Evolutionary conservation across 1,139 yeast genomes (phyloP).

Genomic region (Geotrichum candidum): DNA sequence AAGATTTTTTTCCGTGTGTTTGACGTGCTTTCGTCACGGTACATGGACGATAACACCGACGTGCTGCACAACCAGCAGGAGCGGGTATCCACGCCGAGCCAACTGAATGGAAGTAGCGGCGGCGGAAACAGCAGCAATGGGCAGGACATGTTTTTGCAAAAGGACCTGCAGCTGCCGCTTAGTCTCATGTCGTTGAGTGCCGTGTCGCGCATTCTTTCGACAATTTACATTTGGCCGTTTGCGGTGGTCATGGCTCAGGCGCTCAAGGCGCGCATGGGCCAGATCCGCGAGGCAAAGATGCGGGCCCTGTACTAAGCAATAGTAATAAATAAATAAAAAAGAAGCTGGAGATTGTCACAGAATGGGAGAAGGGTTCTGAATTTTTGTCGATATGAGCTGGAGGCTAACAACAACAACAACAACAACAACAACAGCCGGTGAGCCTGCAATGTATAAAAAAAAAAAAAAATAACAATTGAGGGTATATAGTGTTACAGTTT

Average conservation of each 20-base stretch:
- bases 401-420: too few relatives aligned
- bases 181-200: constrained; percentile 15
- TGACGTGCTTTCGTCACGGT: constrained; percentile 21
- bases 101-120: constrained; percentile 7
- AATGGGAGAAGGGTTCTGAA: too few relatives aligned
- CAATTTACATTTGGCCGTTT: constrained; percentile 18
- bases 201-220: constrained; percentile 14
- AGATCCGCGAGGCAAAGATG: constrained; percentile 5
- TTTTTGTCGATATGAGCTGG: too few relatives aligned
- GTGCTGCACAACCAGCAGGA: constrained; percentile 16
- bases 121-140: neutral
- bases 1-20: constrained; percentile 30
- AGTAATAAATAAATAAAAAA: neutral
- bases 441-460: too few relatives aligned
- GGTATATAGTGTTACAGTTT: too few relatives aligned
- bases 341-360: too few relatives aligned
- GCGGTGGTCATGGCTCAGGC: constrained; percentile 17
- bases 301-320: neutral
- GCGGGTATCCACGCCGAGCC: neutral
- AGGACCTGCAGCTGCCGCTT: constrained; percentile 12
- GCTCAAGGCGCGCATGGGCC: constrained; percentile 12
- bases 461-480: too few relatives aligned
- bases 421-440: too few relatives aligned
- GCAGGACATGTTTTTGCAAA: neutral
- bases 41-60: constrained; percentile 10